Evolutionary conservation across 106 monocot species (phyloP).

Genomic region (Iris macrosiphon): DNA sequence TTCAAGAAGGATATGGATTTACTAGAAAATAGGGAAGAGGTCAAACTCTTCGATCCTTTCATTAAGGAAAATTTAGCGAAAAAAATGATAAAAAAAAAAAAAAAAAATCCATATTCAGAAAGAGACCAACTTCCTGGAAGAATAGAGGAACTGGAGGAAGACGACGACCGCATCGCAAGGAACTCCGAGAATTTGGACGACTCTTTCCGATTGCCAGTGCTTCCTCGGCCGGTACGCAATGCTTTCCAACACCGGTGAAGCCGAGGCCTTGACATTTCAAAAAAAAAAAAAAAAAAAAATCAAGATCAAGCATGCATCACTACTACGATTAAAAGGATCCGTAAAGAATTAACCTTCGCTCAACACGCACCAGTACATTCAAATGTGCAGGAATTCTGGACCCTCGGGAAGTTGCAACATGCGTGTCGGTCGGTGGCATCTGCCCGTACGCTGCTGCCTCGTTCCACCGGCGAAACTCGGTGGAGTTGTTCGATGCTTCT

Average conservation of each 20-base stretch:
- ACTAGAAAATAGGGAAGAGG: no score
- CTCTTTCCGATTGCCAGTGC: slow-evolving; percentile 5
- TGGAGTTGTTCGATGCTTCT: not conserved
- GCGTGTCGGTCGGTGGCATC: slow-evolving; percentile 24
- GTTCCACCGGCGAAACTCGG: slow-evolving; percentile 5
- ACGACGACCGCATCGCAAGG: slow-evolving; percentile 57
- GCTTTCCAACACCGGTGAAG: slow-evolving; percentile 72
- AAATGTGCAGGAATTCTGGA: slow-evolving; percentile 45
- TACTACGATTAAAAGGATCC: not conserved
- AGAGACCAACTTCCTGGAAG: slow-evolving; percentile 17
- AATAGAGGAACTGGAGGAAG: slow-evolving; percentile 59
- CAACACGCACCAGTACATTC: slow-evolving; percentile 30
- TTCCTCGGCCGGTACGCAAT: slow-evolving; percentile 20
- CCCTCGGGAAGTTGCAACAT: slow-evolving; percentile 50
- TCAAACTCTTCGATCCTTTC: not conserved
- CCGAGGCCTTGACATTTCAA: slow-evolving; percentile 26
- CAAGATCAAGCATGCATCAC: not conserved
- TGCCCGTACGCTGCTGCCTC: slow-evolving; percentile 4
- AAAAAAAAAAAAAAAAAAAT: not conserved
- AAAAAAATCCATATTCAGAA: not conserved
- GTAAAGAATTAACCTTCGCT: not conserved
- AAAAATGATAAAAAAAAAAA: slow-evolving; percentile 1
- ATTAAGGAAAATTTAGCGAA: not conserved
- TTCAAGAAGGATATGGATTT: no score
- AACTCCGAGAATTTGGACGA: slow-evolving; percentile 57